These are phyloP conservation scores for Monsonia emarginata DNA, from an alignment of 441 rosid genomes.

Conservation along the genomic window DNA sequence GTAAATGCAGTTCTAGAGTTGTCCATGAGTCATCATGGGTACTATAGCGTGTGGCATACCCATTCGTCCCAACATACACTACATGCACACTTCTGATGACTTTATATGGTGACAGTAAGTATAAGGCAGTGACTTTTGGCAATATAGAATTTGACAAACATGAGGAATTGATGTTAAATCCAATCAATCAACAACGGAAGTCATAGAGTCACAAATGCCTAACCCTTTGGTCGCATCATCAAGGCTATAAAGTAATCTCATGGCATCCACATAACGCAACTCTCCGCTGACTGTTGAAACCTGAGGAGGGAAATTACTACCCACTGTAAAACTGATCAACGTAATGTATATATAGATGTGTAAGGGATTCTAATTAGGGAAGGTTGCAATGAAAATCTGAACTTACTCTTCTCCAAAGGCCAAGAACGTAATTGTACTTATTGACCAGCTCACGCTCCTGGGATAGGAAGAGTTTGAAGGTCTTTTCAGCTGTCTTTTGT, in stretches of 20 bases:
- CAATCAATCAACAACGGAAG: background rate
- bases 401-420: constrained; percentile 93
- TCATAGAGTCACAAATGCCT: constrained; percentile 18
- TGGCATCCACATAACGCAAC: constrained; percentile 67
- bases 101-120: background rate
- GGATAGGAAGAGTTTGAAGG: constrained; percentile 55
- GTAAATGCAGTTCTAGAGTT: background rate
- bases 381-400: constrained; percentile 8
- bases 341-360: background rate
- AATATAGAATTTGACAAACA: too few relatives aligned
- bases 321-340: background rate
- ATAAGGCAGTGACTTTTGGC: background rate
- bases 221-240: constrained; percentile 74
- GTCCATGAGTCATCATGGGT: background rate
- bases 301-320: constrained; percentile 29
- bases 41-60: background rate
- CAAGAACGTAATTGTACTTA: constrained; percentile 73
- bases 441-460: constrained; percentile 66
- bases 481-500: constrained; percentile 57
- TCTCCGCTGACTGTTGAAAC: constrained; percentile 67
- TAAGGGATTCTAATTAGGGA: background rate
- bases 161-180: background rate
- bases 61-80: background rate
- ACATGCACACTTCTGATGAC: background rate
- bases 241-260: constrained; percentile 56